phyloP scores from a whole-genome alignment of 371 early-diverging fungal species.

The Blyttiomyces sp. region DNA sequence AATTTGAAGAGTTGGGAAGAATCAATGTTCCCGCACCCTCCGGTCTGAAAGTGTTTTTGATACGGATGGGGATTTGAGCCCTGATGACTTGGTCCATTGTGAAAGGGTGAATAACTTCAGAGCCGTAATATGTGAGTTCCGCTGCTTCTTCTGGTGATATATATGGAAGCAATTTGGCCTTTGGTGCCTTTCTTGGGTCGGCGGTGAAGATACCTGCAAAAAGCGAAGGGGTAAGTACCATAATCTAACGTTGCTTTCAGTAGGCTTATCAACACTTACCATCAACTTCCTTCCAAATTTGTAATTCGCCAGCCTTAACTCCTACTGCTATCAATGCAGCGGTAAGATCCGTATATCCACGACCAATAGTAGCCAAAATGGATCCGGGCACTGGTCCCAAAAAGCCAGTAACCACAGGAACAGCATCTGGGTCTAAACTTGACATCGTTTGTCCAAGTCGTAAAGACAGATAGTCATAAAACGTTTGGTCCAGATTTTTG shows the following conservation, averaged over 20 bases:
- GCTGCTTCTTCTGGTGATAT: constrained; percentile 98
- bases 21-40: constrained; percentile 88
- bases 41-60: constrained; percentile 95
- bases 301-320: constrained; percentile 75
- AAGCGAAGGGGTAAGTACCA: no score
- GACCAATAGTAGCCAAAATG: constrained; percentile 86
- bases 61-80: constrained; percentile 92
- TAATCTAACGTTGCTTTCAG: no score
- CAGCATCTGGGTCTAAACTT: constrained; percentile 17
- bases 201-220: constrained; percentile 84
- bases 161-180: constrained; percentile 80
- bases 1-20: constrained; percentile 58
- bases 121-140: constrained; percentile 97
- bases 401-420: constrained; percentile 91
- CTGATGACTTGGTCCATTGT: constrained; percentile 98
- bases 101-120: constrained; percentile 97
- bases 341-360: constrained; percentile 97
- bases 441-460: constrained; percentile 64
- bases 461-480: constrained; percentile 83
- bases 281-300: constrained; percentile 99
- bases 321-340: constrained; percentile 95
- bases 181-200: constrained; percentile 94
- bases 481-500: constrained; percentile 77
- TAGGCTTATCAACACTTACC: constrained; percentile 76
- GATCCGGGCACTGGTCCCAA: constrained; percentile 95